phyloP scores from a whole-genome alignment of 441 rosid species.

The Adansonia madagascariensis region DNA sequence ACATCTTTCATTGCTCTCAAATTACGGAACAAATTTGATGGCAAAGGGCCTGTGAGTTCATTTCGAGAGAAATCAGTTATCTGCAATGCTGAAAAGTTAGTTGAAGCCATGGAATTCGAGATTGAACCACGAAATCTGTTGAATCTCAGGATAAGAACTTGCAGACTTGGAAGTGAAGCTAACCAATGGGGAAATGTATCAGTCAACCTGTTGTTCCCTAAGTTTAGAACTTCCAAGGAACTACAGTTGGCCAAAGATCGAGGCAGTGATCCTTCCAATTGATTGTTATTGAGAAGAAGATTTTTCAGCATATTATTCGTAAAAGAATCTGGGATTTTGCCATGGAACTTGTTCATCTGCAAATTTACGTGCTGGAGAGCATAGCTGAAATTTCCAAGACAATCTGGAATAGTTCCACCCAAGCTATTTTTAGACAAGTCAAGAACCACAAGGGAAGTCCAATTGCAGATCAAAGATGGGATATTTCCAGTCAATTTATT shows the following conservation, averaged over 20 bases:
- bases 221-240: conserved; percentile 28
- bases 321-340: conserved; percentile 27
- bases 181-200: conserved; percentile 31
- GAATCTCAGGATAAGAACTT: conserved; percentile 6
- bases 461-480: conserved; percentile 30
- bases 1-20: conserved; percentile 16
- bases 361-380: conserved; percentile 24
- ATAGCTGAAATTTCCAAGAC: conserved; percentile 21
- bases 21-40: not conserved
- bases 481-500: conserved; percentile 29
- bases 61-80: not conserved
- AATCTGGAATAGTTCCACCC: conserved; percentile 29
- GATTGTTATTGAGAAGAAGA: conserved; percentile 11
- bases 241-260: conserved; percentile 24
- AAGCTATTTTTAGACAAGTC: conserved; percentile 37
- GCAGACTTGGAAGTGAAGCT: conserved; percentile 12
- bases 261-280: conserved; percentile 29
- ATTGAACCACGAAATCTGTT: not conserved
- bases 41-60: not conserved
- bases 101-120: not conserved
- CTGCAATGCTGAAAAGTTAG: not conserved
- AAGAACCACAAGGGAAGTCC: conserved; percentile 23
- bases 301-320: not conserved
- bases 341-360: conserved; percentile 23
- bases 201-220: conserved; percentile 29